Evolutionary conservation across 2,329 filamentous ascomycete species (phyloP).

Genomic region (Xylaria sp.): DNA sequence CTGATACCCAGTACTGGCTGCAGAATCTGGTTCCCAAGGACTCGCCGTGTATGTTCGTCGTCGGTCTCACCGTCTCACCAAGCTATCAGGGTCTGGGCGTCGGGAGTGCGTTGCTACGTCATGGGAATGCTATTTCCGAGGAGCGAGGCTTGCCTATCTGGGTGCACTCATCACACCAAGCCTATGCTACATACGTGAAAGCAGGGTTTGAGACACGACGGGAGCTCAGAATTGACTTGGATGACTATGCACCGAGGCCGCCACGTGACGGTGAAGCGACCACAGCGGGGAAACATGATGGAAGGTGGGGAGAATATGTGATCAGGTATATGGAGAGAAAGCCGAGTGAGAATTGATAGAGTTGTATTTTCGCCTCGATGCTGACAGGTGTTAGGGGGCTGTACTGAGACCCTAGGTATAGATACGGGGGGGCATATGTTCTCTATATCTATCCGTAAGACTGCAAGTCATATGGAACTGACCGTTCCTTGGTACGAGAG

Average conservation of each 20-base stretch:
- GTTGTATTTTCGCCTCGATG: too few species aligned
- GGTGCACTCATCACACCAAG: slow-evolving; percentile 31
- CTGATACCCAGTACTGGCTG: slow-evolving; percentile 28
- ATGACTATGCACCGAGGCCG: slow-evolving; percentile 27
- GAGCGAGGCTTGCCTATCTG: slow-evolving; percentile 19
- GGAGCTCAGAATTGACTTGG: slow-evolving; percentile 27
- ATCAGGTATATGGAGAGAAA: slow-evolving; percentile 31
- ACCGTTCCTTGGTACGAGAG: too few species aligned
- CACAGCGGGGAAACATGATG: slow-evolving; percentile 19
- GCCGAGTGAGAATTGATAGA: too few species aligned
- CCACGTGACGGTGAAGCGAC: slow-evolving; percentile 22
- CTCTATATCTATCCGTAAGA: too few species aligned
- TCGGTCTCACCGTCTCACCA: slow-evolving; percentile 24
- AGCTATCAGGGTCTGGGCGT: slow-evolving; percentile 23
- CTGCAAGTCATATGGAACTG: too few species aligned
- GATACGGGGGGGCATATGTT: too few species aligned
- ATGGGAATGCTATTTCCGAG: slow-evolving; percentile 28
- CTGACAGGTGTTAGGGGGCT: too few species aligned
- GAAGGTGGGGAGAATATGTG: slow-evolving; percentile 27
- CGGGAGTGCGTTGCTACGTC: slow-evolving; percentile 18
- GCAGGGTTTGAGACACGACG: slow-evolving; percentile 21
- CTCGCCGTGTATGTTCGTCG: slow-evolving; percentile 24
- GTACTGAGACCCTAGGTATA: too few species aligned
- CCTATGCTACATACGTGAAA: slow-evolving; percentile 27
- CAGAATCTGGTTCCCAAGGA: slow-evolving; percentile 16